Conservation (phyloP, 495 filamentous ascomycete species). For the Penicillium paradoxum region DNA sequence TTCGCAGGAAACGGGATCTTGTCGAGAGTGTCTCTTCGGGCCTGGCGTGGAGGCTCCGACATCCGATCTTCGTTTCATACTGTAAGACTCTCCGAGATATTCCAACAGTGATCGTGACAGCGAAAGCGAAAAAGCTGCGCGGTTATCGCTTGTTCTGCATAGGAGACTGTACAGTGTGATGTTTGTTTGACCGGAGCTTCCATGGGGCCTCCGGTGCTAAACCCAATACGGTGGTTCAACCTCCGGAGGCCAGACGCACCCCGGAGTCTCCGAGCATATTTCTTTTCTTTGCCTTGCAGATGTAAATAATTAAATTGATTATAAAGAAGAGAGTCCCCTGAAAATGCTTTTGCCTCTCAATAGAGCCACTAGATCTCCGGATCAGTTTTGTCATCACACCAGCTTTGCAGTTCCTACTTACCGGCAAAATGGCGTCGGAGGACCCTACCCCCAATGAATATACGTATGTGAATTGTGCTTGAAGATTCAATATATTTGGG, state of each 20-base stretch:
- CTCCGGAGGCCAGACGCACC: not conserved
- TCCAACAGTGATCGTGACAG: not conserved
- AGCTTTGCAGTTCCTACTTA: not conserved
- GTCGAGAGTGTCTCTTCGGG: constrained; percentile 27
- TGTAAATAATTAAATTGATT: not conserved
- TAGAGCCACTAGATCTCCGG: not conserved
- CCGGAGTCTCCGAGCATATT: not conserved
- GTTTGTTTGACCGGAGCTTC: constrained; percentile 15
- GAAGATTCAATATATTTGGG: not conserved
- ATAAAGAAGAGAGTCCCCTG: not conserved
- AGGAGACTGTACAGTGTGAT: not conserved
- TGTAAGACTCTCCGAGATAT: not conserved
- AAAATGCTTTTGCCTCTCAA: not conserved
- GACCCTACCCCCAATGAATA: constrained; percentile 14
- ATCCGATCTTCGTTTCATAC: constrained; percentile 28
- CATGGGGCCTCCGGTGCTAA: constrained; percentile 24
- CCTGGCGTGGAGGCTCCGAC: not conserved
- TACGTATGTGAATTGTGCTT: constrained; percentile 14
- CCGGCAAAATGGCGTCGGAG: not conserved
- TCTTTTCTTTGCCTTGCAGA: not conserved
- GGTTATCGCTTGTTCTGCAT: not conserved
- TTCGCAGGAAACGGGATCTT: constrained; percentile 49
- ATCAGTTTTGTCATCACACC: not conserved
- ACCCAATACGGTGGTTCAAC: not conserved
- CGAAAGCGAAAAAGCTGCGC: not conserved